Evolutionary conservation across 2,329 filamentous ascomycete species (phyloP), one percentile per base, ranked within the genome.

Genomic region (Colletotrichum tabaci): DNA sequence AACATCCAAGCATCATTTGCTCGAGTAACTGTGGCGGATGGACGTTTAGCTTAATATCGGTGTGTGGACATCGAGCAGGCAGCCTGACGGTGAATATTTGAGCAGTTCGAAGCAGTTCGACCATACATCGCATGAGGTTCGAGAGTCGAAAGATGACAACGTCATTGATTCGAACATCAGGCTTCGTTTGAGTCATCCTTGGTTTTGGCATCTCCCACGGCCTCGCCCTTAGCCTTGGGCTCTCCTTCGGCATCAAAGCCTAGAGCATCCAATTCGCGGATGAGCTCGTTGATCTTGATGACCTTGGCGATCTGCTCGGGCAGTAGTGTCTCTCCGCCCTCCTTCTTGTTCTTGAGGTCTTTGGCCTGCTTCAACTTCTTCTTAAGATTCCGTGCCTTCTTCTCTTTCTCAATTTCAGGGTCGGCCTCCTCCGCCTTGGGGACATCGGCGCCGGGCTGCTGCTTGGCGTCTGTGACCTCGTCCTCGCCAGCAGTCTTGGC

Each of bases 221-320:
- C 61, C 16, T 26, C 38, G n/a, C 46, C 16, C 52, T 76, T 74
- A 8, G 72, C 66, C 74, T 86, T 86, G 2, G 83, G 82, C 74
- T 95, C 93, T 3, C 92, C 94, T 12, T 97, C 93, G 1, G 89
- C 83, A 80, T 97, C 93, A 74, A 98, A 94, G 0, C 96, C 96
- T 38, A 99, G 86, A 2, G 89, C 88, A 77, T 97, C 94, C 67
- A 99, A 84, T 80, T 98, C 95, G 15, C 95, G 90, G 69, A 98
- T 91, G 61, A 99, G 88, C 84, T 99, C 96, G 74, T 94, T 94
- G 80, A 99, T 98, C 83, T 96, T 97, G 81, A 98, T 97, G 66
- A 99, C 94, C 85, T 99, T 99, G 76, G 96, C 95, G 74, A 98
- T 92, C 84, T 99, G 96, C 84, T 99, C 96, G 0, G 95, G 96